A percentile compares a stretch with the other conserved stretches of the same genome.
These are phyloP conservation scores for Aspergillus sp. DNA, from an alignment of 2,329 filamentous ascomycete species.

Conservation along the genomic window DNA sequence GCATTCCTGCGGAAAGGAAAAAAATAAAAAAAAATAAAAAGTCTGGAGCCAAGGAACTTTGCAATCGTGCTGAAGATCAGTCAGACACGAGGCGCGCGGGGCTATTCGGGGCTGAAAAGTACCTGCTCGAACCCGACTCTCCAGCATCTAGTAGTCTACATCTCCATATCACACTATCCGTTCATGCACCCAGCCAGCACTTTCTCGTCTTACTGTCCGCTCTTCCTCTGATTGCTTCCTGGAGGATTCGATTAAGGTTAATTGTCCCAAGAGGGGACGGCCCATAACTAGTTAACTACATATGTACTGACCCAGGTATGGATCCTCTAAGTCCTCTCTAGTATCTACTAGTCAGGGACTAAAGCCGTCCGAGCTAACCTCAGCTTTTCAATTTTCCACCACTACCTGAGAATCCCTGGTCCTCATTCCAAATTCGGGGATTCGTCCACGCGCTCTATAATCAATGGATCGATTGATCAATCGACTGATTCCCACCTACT, in stretches of 20 bases:
- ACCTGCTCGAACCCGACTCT: neutral
- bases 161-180: too few species aligned
- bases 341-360: neutral
- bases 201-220: neutral
- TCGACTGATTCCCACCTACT: neutral
- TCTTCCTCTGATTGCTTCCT: neutral
- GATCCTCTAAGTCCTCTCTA: neutral
- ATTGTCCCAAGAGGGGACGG: neutral
- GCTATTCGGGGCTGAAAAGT: constrained; percentile 4
- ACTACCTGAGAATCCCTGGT: neutral
- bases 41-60: neutral
- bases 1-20: constrained; percentile 9
- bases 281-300: neutral
- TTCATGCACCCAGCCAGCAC: neutral
- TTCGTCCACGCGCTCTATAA: neutral
- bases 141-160: neutral
- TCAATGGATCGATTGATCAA: neutral
- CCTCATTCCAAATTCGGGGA: constrained; percentile 6
- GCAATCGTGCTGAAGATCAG: constrained; percentile 3
- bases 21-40: constrained; percentile 5
- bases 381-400: neutral
- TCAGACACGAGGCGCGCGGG: constrained; percentile 10
- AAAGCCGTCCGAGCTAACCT: neutral
- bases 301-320: neutral
- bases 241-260: constrained; percentile 4